These are phyloP conservation scores for Pinus taeda DNA, from an alignment of 75 land plant genomes.

Conservation along the genomic window DNA sequence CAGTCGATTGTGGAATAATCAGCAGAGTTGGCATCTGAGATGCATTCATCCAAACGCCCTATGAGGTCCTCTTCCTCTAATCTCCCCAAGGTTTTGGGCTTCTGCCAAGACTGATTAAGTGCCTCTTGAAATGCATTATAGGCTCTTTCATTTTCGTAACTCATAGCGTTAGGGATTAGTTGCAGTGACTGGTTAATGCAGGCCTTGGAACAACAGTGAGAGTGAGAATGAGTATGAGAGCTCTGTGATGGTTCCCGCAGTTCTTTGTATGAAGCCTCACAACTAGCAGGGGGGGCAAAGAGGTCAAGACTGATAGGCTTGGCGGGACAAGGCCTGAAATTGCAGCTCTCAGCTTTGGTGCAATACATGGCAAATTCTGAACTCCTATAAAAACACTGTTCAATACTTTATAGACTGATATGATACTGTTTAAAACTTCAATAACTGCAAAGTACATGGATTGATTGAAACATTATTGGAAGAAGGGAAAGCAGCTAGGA, in stretches of 20 bases:
- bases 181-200: background rate
- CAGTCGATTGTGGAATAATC: slow-evolving; percentile 52
- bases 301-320: background rate
- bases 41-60: slow-evolving; percentile 10
- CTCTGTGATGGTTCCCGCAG: too few relatives aligned
- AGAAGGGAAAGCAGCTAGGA: background rate
- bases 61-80: slow-evolving; percentile 11
- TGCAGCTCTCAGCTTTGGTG: slow-evolving; percentile 4
- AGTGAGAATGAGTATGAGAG: background rate
- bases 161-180: background rate
- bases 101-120: background rate
- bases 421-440: background rate
- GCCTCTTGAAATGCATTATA: background rate
- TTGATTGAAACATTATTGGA: background rate
- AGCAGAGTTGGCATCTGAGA: slow-evolving; percentile 11
- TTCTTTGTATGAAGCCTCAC: too few relatives aligned
- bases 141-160: background rate
- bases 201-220: background rate
- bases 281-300: background rate
- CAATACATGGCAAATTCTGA: slow-evolving; percentile 8
- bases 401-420: background rate
- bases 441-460: background rate
- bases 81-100: background rate
- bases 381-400: background rate
- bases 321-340: slow-evolving; percentile 1